These are phyloP conservation scores for Platanus orientalis DNA, from an alignment of 164 flowering plant species.

Conservation along the genomic window DNA sequence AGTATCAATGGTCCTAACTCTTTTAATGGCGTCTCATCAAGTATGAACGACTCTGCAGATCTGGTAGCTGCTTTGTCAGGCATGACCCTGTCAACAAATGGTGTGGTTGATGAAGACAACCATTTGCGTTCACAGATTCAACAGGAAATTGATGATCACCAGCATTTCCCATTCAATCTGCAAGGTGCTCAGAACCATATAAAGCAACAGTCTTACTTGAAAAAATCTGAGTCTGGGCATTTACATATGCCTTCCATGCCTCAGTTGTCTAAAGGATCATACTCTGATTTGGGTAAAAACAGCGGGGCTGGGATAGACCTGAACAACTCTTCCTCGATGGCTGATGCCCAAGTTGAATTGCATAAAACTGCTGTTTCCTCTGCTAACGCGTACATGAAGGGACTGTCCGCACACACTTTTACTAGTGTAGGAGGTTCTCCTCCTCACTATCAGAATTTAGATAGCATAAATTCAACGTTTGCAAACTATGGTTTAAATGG, in stretches of 20 bases:
- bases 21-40: conserved; percentile 35
- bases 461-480: conserved; percentile 33
- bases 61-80: conserved; percentile 68
- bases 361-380: conserved; percentile 28
- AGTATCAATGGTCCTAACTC: conserved; percentile 32
- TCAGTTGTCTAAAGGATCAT: conserved; percentile 33
- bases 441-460: conserved; percentile 41
- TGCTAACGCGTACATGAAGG: conserved; percentile 33
- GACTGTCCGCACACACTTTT: conserved; percentile 27
- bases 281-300: conserved; percentile 30
- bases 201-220: conserved; percentile 40
- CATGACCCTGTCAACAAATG: conserved; percentile 54
- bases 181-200: conserved; percentile 38
- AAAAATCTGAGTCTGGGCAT: conserved; percentile 34
- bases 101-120: conserved; percentile 36
- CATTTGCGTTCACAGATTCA: conserved; percentile 33
- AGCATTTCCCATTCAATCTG: conserved; percentile 34
- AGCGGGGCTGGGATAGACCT: conserved; percentile 28
- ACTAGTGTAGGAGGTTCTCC: conserved; percentile 46
- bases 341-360: conserved; percentile 32
- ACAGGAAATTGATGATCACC: conserved; percentile 40
- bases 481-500: conserved; percentile 50
- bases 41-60: conserved; percentile 43
- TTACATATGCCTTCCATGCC: conserved; percentile 23
- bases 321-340: conserved; percentile 24